Percentiles rank a stretch among this genome's conserved stretches.
phyloP scores from a whole-genome alignment of 306 rosid species.

The Chamaecrista fasciculata region DNA sequence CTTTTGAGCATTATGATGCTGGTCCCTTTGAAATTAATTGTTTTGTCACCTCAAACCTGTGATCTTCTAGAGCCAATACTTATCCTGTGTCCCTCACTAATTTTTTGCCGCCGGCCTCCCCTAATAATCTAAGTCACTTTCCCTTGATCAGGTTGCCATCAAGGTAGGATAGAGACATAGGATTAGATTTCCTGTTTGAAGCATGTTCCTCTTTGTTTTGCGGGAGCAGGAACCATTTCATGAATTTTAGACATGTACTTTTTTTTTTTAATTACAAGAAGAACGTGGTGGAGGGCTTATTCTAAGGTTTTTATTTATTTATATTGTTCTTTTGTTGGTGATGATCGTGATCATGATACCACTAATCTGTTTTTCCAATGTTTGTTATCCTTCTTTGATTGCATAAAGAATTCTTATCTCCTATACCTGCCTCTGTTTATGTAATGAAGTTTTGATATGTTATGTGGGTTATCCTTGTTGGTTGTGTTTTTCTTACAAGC shows the following conservation, averaged over 20 bases:
- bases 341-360: too few relatives aligned
- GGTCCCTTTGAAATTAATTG: background rate
- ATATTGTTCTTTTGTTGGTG: too few relatives aligned
- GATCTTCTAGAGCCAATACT: background rate
- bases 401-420: background rate
- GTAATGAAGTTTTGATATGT: background rate
- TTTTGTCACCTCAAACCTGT: background rate
- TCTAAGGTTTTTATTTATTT: background rate
- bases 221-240: background rate
- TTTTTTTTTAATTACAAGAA: too few relatives aligned
- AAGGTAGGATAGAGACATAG: background rate
- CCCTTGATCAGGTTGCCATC: too few relatives aligned
- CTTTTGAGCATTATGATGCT: background rate
- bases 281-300: background rate
- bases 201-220: background rate
- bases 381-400: background rate
- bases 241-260: too few relatives aligned
- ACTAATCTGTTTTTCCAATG: background rate
- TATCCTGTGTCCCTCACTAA: background rate
- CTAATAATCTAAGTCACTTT: background rate
- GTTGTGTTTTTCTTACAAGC: background rate
- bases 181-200: background rate
- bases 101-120: too few relatives aligned
- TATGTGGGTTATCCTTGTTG: background rate
- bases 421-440: background rate